These are phyloP conservation scores for Solanum sitiens DNA, from an alignment of 257 asterid genomes.

Conservation along the genomic window DNA sequence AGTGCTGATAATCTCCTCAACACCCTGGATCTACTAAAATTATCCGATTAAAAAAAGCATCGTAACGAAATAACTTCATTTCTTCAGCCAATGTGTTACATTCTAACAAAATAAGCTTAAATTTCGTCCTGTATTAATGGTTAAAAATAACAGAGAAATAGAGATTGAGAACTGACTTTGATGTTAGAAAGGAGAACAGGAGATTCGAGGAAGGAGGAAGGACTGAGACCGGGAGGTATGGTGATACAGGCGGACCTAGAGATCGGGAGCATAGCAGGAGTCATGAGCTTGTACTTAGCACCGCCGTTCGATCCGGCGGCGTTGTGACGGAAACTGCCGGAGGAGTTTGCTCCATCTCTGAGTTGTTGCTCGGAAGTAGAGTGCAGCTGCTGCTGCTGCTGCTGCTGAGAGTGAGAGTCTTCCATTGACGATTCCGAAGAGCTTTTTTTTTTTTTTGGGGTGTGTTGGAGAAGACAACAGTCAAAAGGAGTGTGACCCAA, in stretches of 20 bases:
- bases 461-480: background rate
- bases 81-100: background rate
- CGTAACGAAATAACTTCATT: background rate
- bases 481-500: constrained; percentile 1
- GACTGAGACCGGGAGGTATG: constrained; percentile 93
- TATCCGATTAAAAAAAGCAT: background rate
- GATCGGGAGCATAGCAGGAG: constrained; percentile 99
- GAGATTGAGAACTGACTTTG: constrained; percentile 39
- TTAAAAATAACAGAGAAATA: background rate
- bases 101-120: background rate
- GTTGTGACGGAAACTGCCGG: background rate
- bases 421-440: constrained; percentile 9
- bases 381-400: background rate
- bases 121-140: background rate
- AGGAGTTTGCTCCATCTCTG: background rate
- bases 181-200: constrained; percentile 91
- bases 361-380: background rate
- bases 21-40: background rate
- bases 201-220: constrained; percentile 89
- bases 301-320: constrained; percentile 3
- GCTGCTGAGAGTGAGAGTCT: background rate
- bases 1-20: background rate
- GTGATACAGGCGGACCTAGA: constrained; percentile 78
- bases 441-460: background rate
- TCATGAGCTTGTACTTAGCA: constrained; percentile 84